These are phyloP conservation scores for Lactuca sativa DNA, from an alignment of 129 eudicot genomes.

Conservation along the genomic window DNA sequence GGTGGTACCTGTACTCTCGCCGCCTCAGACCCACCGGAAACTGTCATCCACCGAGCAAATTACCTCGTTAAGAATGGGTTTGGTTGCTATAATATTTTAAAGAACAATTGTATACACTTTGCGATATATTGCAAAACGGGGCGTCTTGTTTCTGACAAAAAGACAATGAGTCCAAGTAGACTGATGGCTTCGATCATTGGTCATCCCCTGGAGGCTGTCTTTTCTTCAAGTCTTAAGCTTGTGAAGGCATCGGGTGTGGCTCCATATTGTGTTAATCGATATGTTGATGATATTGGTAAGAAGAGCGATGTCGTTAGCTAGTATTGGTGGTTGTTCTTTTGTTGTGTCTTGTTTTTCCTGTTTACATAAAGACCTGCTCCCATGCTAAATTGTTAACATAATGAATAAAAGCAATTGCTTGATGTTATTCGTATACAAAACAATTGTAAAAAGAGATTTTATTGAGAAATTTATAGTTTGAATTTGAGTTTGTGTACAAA, in stretches of 20 bases:
- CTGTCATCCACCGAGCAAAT: conserved; percentile 66
- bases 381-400: background rate
- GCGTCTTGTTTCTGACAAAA: conserved; percentile 64
- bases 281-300: conserved; percentile 89
- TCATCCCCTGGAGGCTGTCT: conserved; percentile 76
- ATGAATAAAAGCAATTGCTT: background rate
- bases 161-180: conserved; percentile 79
- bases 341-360: background rate
- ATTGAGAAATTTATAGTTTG: too few relatives aligned
- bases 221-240: conserved; percentile 66
- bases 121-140: conserved; percentile 93
- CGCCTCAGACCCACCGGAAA: conserved; percentile 48
- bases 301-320: conserved; percentile 63
- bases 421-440: background rate
- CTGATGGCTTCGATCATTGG: conserved; percentile 77
- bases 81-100: conserved; percentile 76
- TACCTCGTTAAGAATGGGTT: conserved; percentile 80
- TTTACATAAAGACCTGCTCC: background rate
- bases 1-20: conserved; percentile 98
- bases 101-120: conserved; percentile 85
- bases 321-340: conserved; percentile 7
- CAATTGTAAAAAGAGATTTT: too few relatives aligned
- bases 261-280: conserved; percentile 77
- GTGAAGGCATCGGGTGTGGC: conserved; percentile 74
- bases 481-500: too few relatives aligned